Conservation (phyloP, 2,329 filamentous ascomycete genomes). For the Camillea tinctor region DNA sequence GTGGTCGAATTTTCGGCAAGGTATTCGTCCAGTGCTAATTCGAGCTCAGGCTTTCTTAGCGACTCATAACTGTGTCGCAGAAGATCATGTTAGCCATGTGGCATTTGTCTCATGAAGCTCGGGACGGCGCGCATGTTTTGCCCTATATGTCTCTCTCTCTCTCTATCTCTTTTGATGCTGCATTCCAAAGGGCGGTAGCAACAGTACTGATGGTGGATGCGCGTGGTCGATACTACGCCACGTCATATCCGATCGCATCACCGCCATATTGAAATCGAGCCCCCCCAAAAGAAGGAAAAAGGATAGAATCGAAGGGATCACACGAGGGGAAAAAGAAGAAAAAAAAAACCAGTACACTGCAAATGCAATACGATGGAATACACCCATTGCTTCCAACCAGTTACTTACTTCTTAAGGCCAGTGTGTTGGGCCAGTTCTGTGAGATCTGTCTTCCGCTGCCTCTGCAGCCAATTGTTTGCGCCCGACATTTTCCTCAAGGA, state of each 20-base stretch:
- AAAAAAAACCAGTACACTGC: neutral
- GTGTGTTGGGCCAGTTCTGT: constrained; percentile 69
- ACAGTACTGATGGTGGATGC: constrained; percentile 12
- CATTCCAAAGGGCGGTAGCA: constrained; percentile 11
- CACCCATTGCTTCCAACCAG: neutral
- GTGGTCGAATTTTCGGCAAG: constrained; percentile 66
- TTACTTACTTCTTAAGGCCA: constrained; percentile 69
- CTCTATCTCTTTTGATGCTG: constrained; percentile 6
- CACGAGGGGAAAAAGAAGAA: neutral
- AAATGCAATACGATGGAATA: neutral
- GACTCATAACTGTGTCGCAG: constrained; percentile 58
- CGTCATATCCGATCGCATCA: neutral
- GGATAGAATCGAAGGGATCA: neutral
- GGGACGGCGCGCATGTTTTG: constrained; percentile 20
- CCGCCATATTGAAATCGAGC: constrained; percentile 2
- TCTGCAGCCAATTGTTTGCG: constrained; percentile 70
- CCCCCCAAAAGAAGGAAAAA: no score
- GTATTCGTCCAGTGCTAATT: constrained; percentile 69
- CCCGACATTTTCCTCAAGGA: constrained; percentile 54
- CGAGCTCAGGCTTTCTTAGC: constrained; percentile 77
- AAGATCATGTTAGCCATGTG: constrained; percentile 23
- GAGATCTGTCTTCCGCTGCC: constrained; percentile 80
- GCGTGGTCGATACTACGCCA: constrained; percentile 2
- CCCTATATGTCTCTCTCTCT: constrained; percentile 16
- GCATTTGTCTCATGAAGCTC: constrained; percentile 11